Conservation (phyloP, 306 rosid genomes). For the Begonia masoniana region DNA sequence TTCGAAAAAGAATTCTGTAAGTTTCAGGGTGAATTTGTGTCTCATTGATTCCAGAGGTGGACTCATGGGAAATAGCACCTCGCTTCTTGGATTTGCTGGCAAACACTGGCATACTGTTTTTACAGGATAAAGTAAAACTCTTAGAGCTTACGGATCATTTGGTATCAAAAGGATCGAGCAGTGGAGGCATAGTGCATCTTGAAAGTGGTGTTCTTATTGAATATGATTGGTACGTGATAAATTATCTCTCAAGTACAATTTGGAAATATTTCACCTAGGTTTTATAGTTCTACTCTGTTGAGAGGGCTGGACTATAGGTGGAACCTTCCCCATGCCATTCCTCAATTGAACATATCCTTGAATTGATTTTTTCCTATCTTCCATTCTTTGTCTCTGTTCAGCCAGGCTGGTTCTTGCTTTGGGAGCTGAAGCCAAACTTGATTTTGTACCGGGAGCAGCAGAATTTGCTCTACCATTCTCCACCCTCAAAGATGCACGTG, state of each 20-base stretch:
- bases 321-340: no score
- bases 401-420: conserved; percentile 98
- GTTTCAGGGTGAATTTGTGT: not conserved
- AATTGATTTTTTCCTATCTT: not conserved
- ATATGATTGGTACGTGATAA: conserved; percentile 71
- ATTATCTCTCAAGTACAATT: not conserved
- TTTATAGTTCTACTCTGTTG: not conserved
- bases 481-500: conserved; percentile 77
- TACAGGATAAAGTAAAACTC: conserved; percentile 66
- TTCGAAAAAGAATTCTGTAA: conserved; percentile 9
- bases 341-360: no score
- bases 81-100: conserved; percentile 75
- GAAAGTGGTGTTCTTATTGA: conserved; percentile 86
- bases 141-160: conserved; percentile 50
- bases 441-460: conserved; percentile 78
- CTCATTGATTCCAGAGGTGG: conserved; percentile 54
- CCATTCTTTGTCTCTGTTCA: conserved; percentile 29
- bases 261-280: not conserved
- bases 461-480: conserved; percentile 83
- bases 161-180: conserved; percentile 25
- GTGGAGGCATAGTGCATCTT: conserved; percentile 76
- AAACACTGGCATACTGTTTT: conserved; percentile 57
- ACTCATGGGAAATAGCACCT: conserved; percentile 97
- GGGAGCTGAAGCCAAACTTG: conserved; percentile 88
- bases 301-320: no score